Conservation (phyloP, 2,329 filamentous ascomycete species). For the Colletotrichum limetticola region DNA sequence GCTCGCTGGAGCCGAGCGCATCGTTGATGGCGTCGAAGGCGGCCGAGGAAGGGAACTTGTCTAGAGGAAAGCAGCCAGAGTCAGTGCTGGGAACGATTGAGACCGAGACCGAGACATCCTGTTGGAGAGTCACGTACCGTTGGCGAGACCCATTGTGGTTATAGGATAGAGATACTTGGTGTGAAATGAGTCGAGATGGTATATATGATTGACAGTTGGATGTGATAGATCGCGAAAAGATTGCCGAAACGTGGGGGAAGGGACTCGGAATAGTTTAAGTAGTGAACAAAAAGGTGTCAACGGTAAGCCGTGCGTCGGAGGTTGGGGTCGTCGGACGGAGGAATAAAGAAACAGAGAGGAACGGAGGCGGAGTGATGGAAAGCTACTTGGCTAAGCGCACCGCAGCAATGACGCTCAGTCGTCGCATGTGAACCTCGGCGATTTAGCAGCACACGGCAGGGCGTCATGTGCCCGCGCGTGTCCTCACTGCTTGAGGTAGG, state of each 20-base stretch:
- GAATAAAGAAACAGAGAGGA: slow-evolving; percentile 10
- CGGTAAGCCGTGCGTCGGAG: slow-evolving; percentile 27
- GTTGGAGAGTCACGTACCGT: slow-evolving; percentile 61
- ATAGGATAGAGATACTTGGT: neutral
- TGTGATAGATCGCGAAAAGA: slow-evolving; percentile 10
- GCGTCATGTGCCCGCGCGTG: slow-evolving; percentile 30
- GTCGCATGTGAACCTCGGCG: slow-evolving; percentile 38
- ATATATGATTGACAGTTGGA: neutral
- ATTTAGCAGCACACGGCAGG: slow-evolving; percentile 14
- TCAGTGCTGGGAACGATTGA: slow-evolving; percentile 1
- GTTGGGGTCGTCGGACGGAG: slow-evolving; percentile 25
- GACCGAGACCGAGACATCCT: neutral
- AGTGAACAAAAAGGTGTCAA: slow-evolving; percentile 16
- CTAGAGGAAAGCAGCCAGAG: slow-evolving; percentile 52
- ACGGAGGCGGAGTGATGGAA: neutral
- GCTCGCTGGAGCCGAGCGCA: slow-evolving; percentile 74
- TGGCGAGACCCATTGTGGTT: slow-evolving; percentile 76
- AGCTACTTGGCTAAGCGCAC: neutral
- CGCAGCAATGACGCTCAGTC: slow-evolving; percentile 29
- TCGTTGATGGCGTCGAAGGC: slow-evolving; percentile 90
- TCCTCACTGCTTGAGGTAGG: neutral
- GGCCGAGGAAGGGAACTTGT: slow-evolving; percentile 87
- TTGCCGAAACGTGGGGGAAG: slow-evolving; percentile 16
- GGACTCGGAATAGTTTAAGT: slow-evolving; percentile 28
- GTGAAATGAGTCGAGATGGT: neutral